These are phyloP conservation scores for Rosa chinensis DNA, from an alignment of 306 rosid genomes.

Conservation along the genomic window DNA sequence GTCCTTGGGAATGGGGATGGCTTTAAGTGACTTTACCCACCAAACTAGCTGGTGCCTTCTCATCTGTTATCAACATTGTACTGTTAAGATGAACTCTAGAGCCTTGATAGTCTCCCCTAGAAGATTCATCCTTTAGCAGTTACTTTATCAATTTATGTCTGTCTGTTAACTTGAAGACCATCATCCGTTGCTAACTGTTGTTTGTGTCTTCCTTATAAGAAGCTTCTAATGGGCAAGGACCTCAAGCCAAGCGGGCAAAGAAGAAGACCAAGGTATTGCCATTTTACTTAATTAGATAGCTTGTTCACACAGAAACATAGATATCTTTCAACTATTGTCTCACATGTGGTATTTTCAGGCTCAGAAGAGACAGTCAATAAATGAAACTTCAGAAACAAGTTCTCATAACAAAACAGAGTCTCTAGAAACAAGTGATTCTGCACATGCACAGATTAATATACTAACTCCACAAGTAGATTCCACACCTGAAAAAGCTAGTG, in stretches of 20 bases:
- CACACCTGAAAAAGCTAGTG: constrained; percentile 41
- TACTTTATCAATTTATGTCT: constrained; percentile 16
- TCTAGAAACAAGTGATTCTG: constrained; percentile 32
- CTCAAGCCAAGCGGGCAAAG: constrained; percentile 67
- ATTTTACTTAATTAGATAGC: constrained; percentile 2
- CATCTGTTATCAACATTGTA: background rate
- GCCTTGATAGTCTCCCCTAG: constrained; percentile 14
- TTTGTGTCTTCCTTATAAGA: constrained; percentile 32
- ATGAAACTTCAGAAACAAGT: constrained; percentile 29
- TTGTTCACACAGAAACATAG: background rate
- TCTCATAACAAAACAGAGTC: constrained; percentile 19
- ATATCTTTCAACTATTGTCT: constrained; percentile 6
- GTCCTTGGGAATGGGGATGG: background rate
- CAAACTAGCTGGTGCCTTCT: background rate
- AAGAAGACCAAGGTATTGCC: constrained; percentile 64
- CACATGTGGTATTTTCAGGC: constrained; percentile 40
- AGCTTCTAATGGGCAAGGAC: constrained; percentile 87
- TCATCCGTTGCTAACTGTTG: constrained; percentile 29
- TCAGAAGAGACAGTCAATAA: constrained; percentile 41
- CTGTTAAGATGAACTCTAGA: background rate
- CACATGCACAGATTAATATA: constrained; percentile 41
- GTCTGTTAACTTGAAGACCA: constrained; percentile 4
- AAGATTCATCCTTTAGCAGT: constrained; percentile 1
- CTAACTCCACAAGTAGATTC: constrained; percentile 35
- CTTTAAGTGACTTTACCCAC: background rate